A percentile compares a stretch with the other conserved stretches of the same genome.
Evolutionary conservation across 1,284 basidiomycete genomes (phyloP).

Genomic region (Leccinum pachyderme): DNA sequence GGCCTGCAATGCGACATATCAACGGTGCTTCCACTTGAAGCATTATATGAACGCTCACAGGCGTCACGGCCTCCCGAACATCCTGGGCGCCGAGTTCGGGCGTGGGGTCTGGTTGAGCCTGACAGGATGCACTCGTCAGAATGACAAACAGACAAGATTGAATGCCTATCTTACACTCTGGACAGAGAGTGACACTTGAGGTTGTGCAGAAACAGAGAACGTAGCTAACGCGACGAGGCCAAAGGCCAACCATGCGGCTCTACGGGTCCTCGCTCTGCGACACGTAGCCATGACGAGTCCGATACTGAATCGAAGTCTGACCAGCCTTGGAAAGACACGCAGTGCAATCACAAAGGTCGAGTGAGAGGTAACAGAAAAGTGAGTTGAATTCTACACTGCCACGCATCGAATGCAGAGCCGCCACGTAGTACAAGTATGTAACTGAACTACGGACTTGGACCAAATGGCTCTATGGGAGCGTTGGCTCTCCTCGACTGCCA

Average conservation of each 20-base stretch:
- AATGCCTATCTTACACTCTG: slow-evolving; percentile 20
- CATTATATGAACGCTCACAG: slow-evolving; percentile 12
- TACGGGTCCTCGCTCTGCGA: slow-evolving; percentile 36
- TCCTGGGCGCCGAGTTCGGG: slow-evolving; percentile 3
- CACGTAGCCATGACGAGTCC: slow-evolving; percentile 18
- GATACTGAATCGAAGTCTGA: neutral
- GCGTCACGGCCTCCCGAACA: slow-evolving; percentile 17
- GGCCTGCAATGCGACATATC: slow-evolving; percentile 15
- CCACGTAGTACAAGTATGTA: slow-evolving; percentile 21
- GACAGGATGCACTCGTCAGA: slow-evolving; percentile 1
- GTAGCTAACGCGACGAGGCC: slow-evolving; percentile 50
- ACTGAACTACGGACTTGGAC: too few relatives aligned
- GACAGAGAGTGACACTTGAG: slow-evolving; percentile 22
- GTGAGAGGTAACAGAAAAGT: neutral
- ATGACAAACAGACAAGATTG: neutral
- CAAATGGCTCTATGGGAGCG: neutral
- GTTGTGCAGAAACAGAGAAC: slow-evolving; percentile 38
- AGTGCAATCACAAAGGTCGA: neutral
- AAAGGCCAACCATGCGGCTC: slow-evolving; percentile 62
- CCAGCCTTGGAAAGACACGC: neutral
- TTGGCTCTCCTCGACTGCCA: neutral
- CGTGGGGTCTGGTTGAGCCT: slow-evolving; percentile 16
- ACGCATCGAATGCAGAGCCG: slow-evolving; percentile 8
- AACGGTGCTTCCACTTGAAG: neutral
- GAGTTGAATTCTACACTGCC: slow-evolving; percentile 18